Evolutionary conservation across 2,329 filamentous ascomycete genomes (phyloP), one percentile per base, ranked within the genome.

Genomic region (Cladosporium cucumerinum): DNA sequence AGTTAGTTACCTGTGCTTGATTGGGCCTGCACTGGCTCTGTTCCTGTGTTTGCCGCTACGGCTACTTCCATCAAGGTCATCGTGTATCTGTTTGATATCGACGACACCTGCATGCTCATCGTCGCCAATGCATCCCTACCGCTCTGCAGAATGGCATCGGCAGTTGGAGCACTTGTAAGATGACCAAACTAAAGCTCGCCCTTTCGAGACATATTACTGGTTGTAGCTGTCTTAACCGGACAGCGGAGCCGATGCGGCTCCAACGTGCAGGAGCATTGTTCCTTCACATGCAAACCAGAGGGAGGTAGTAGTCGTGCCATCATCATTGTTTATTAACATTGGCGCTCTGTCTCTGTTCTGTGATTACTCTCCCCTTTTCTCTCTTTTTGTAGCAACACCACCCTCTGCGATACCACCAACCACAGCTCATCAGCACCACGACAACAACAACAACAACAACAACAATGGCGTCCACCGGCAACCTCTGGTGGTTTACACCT

Each of bases 401-500:
- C 32, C 36, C 46, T 49, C 55, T 14, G 26, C 3, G 11, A 12
- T 21, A 54, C 51, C 51, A 32, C 16, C 26, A 32, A 21, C 10
- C 28, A 30, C 30, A 30, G 32, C 32, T 48, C 57, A 62, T 48
- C 43, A 43, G 52, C 65, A 60, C 21, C 61, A 48, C 21, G 48
- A 57, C 57, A 66, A 11, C 59, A 66, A 11, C 21, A 54, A 57
- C 57, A 66, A 11, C 59, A 66, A 11, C 59, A 34, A 5, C 43
- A 30, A 66, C 65, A 65, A 73, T 73, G 71, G 69, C 71, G 51
- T 70, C 69, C 51, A 69, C 65, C 36, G 66, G 68, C 30, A 68
- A 68, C 48, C 63, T 73, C 65, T 73, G 71, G 71, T 74, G 71
- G 71, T 70, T 74, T 67, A 72, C 71, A 28, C 72, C 72, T 12